phyloP scores from a whole-genome alignment of 2,329 filamentous ascomycete species.

The Capronia americana region DNA sequence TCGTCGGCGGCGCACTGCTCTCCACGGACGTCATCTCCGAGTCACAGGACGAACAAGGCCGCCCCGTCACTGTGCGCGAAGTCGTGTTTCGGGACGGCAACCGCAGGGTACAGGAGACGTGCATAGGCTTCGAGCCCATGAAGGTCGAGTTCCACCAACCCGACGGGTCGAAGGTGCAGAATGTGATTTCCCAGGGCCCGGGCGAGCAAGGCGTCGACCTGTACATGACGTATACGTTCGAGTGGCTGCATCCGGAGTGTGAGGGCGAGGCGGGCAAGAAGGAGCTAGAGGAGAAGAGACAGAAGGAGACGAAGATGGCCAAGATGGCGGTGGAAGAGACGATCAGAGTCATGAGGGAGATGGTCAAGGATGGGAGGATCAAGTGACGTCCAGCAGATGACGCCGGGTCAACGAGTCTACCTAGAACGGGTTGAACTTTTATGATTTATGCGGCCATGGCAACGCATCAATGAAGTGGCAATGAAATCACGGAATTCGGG shows the following conservation, averaged over 20 bases:
- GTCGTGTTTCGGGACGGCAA: constrained; percentile 40
- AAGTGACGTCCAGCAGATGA: neutral
- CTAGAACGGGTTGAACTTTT: neutral
- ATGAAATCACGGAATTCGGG: neutral
- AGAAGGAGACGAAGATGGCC: constrained; percentile 34
- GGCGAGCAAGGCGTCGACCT: constrained; percentile 45
- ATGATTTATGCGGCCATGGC: neutral
- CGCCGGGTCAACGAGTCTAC: neutral
- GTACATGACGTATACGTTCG: constrained; percentile 52
- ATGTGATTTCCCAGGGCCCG: constrained; percentile 45
- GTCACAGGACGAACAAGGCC: constrained; percentile 30
- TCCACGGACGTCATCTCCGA: constrained; percentile 38
- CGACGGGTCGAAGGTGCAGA: constrained; percentile 41
- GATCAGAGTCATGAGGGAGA: constrained; percentile 39
- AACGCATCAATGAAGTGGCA: neutral
- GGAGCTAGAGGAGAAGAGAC: constrained; percentile 22
- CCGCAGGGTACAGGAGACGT: constrained; percentile 38
- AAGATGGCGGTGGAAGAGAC: constrained; percentile 39
- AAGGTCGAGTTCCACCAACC: constrained; percentile 42
- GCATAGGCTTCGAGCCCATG: constrained; percentile 38
- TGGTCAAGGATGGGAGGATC: constrained; percentile 38
- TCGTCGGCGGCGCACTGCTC: constrained; percentile 41
- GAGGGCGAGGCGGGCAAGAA: constrained; percentile 23
- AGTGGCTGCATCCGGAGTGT: constrained; percentile 47
- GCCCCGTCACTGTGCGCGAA: constrained; percentile 40